phyloP scores from a whole-genome alignment of 2,329 filamentous ascomycete species.

The Boeremia exigua region DNA sequence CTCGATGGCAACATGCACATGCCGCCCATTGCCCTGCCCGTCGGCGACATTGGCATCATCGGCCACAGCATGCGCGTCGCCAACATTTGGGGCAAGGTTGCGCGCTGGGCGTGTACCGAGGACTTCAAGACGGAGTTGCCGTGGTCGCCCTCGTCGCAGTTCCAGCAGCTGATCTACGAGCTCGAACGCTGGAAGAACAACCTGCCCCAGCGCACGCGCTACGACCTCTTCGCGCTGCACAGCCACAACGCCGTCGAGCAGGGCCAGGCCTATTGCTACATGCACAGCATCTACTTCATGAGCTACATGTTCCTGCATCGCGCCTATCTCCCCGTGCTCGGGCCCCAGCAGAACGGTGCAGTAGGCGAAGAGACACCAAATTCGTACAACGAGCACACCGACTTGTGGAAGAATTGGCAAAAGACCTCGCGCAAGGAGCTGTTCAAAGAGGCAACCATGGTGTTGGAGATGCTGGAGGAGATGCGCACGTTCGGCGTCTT shows the following conservation, averaged over 20 bases:
- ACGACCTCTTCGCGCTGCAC: conserved; percentile 48
- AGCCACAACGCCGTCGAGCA: conserved; percentile 52
- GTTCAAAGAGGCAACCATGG: conserved; percentile 45
- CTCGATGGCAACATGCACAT: conserved; percentile 41
- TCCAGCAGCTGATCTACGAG: conserved; percentile 44
- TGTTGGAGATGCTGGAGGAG: conserved; percentile 51
- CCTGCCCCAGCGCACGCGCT: conserved; percentile 45
- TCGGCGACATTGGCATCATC: conserved; percentile 48
- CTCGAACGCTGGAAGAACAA: conserved; percentile 46
- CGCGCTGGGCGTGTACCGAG: conserved; percentile 49
- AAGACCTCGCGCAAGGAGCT: conserved; percentile 45
- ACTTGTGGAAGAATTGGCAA: conserved; percentile 48
- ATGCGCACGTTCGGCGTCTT: conserved; percentile 50
- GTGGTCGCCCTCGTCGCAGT: conserved; percentile 45
- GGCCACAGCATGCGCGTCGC: conserved; percentile 49
- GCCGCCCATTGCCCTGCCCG: conserved; percentile 34
- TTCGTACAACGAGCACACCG: conserved; percentile 41
- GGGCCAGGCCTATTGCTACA: conserved; percentile 51
- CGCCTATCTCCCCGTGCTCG: conserved; percentile 48
- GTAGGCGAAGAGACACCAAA: conserved; percentile 39
- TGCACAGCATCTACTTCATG: conserved; percentile 53
- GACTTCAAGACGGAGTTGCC: conserved; percentile 46
- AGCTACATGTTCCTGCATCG: conserved; percentile 51
- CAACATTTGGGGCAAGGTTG: conserved; percentile 51
- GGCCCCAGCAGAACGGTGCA: conserved; percentile 37